A percentile compares a stretch with the other conserved stretches of the same genome.
phyloP scores from a whole-genome alignment of 2,329 filamentous ascomycete species.

The Blastomyces gilchristii region DNA sequence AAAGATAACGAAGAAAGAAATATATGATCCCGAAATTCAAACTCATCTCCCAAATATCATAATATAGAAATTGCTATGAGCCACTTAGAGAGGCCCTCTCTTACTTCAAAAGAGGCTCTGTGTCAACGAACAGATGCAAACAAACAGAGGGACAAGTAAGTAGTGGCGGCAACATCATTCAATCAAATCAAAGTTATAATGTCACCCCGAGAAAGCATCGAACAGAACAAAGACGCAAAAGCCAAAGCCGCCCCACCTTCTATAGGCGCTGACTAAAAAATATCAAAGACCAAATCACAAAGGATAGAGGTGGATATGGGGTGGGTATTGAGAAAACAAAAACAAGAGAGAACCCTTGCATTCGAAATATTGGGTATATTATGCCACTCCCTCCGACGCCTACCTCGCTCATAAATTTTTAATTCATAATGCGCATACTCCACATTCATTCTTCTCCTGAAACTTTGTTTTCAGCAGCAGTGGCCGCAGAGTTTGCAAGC shows the following conservation, averaged over 20 bases:
- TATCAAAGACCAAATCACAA: not conserved
- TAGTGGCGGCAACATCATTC: not conserved
- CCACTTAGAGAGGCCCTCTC: not conserved
- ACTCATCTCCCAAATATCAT: not conserved
- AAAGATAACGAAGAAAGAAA: not conserved
- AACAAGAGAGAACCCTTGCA: too few species aligned
- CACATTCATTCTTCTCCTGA: not conserved
- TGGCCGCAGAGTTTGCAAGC: slow-evolving; percentile 60
- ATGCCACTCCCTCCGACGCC: not conserved
- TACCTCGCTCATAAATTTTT: not conserved
- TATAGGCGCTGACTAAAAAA: not conserved
- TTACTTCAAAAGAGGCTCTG: not conserved
- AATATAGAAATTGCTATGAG: not conserved
- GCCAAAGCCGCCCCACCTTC: not conserved
- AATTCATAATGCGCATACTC: not conserved
- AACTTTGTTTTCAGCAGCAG: slow-evolving; percentile 5
- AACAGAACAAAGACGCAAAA: not conserved
- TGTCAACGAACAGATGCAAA: not conserved
- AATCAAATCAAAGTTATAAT: not conserved
- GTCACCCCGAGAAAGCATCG: not conserved
- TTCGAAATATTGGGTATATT: not conserved
- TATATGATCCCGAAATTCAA: not conserved
- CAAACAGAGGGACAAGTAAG: not conserved
- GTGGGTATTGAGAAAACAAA: not conserved
- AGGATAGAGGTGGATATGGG: not conserved